These are phyloP conservation scores for Aspergillus sojae DNA, from an alignment of 2,329 filamentous ascomycete species.

Conservation along the genomic window DNA sequence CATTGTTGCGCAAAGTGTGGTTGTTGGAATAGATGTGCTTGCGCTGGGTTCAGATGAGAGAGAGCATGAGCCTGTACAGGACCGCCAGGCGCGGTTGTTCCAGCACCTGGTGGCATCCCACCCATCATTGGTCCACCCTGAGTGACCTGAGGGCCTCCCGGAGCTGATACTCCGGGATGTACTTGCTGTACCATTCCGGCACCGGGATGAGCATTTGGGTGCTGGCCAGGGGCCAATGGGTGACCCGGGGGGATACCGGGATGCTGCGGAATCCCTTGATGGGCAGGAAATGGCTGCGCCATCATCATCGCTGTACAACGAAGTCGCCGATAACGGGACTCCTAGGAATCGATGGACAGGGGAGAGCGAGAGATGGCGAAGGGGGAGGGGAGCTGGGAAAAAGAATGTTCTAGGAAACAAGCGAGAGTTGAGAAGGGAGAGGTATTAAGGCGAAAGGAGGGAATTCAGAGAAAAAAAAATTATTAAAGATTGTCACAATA, in stretches of 20 bases:
- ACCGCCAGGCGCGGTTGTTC: constrained; percentile 53
- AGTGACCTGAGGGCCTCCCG: constrained; percentile 60
- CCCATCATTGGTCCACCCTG: constrained; percentile 66
- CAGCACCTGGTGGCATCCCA: constrained; percentile 63
- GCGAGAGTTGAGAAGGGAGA: background rate
- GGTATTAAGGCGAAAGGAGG: background rate
- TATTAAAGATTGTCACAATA: constrained; percentile 9
- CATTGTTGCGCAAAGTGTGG: constrained; percentile 47
- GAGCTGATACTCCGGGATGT: constrained; percentile 63
- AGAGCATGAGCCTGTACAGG: constrained; percentile 60
- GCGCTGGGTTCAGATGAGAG: constrained; percentile 59
- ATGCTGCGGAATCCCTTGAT: constrained; percentile 61
- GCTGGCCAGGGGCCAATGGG: constrained; percentile 60
- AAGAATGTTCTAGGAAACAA: constrained; percentile 1
- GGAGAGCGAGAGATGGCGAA: constrained; percentile 9
- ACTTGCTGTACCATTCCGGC: constrained; percentile 58
- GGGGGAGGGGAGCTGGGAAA: constrained; percentile 10
- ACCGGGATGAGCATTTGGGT: constrained; percentile 58
- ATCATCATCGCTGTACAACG: constrained; percentile 54
- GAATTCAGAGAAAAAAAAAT: background rate
- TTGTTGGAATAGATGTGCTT: constrained; percentile 58
- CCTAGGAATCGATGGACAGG: constrained; percentile 19
- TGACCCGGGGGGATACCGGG: constrained; percentile 63
- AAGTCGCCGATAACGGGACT: constrained; percentile 39
- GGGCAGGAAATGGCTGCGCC: constrained; percentile 59